Evolutionary conservation across 768 basidiomycete species (phyloP), one percentile per base, ranked within the genome.

Genomic region (Agaricus subrufescens): DNA sequence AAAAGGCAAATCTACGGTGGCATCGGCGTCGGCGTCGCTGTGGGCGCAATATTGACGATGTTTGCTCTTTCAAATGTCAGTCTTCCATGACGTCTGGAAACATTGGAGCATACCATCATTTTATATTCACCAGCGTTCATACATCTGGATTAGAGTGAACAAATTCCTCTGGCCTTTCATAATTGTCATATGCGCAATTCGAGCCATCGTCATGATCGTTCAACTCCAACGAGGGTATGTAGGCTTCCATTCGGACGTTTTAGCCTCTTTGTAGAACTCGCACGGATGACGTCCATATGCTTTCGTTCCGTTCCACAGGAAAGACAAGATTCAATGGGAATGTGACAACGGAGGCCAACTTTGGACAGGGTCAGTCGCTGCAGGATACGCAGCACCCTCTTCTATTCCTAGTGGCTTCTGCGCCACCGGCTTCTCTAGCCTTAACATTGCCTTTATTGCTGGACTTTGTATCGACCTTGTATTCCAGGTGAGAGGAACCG

Each of bases 161-260:
- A 81, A 81, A 62, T 83, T 85, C 72, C 60, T 85, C 37, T 89
- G 86, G 87, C 85, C 86, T 2, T 84, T 88, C 67, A 56, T 87
- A 56, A 83, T 89, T 64, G 74, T 87, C 68, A 78, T 85, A 57
- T 76, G 73, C 64, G 81, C 80, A 27, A 66, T 89, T 55, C 81
- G 87, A 56, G 84, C 82, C 42, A 84, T 85, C 65, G 65, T 87
- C 58, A 89, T 89, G 83, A 85, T 88, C 66, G 82, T 86, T 66
- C 73, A 87, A 69, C 79, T 89, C 58, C 76, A 86, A 65, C 79
- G 85, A 67, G 83, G 82, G 85, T 86, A 69, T 67, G 81, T 57
- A 71, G 65, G 64, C 54, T 64, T 52, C 50, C 53, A 54, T 67
- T 63, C 60, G 62, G 56, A 56, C 48, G 23, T 51, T 52, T 10